Evolutionary conservation across 1,139 yeast species (phyloP), one percentile per base, ranked within the genome.

Genomic region (Diutina mesorugosa): DNA sequence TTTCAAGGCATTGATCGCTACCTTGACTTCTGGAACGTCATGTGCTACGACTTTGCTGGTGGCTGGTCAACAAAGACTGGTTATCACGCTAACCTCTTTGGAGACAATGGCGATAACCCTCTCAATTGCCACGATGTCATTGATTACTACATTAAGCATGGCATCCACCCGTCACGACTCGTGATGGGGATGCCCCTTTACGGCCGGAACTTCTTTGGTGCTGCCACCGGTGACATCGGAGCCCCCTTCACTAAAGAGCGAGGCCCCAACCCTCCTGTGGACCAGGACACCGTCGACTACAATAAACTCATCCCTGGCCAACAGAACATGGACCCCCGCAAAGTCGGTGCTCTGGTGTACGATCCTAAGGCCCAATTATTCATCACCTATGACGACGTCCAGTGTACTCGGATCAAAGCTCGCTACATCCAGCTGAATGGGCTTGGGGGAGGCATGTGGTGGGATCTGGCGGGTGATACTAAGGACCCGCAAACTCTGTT

Each of bases 11-110:
- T 91, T 79, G 85, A 86, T 62, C 67, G 67, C 45, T 77, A 77
- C 61, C 65, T 93, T 46, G 72, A 82, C 35, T 81, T 81, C 61
- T 90, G 93, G 87, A 91, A 91, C 66, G 68, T 93, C 60, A 91
- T 93, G 98, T 82, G 95, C 51, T 93, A 93, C 67, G 98, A 93
- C 67, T 87, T 82, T 63, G 73, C 83, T 4, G 98, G 97, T 0
- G 74, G 79, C 1, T 90, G 97, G 97, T 82, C 91, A 1, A 61
- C 67, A 0, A 63, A 58, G 6, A 78, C 86, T 0, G 85, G 80
- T 1, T 85, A 79, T 64, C 97, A 89, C 61, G 81, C 95, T 8
- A 90, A 90, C 62, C 70, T 91, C 55, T 85, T 74, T 64, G 72
- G 73, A 0, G 29, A 61, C 8, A 68, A 72, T 54, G 76, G 74